Evolutionary conservation across 768 basidiomycete species (phyloP).

Genomic region (Kwoniella bestiolae): DNA sequence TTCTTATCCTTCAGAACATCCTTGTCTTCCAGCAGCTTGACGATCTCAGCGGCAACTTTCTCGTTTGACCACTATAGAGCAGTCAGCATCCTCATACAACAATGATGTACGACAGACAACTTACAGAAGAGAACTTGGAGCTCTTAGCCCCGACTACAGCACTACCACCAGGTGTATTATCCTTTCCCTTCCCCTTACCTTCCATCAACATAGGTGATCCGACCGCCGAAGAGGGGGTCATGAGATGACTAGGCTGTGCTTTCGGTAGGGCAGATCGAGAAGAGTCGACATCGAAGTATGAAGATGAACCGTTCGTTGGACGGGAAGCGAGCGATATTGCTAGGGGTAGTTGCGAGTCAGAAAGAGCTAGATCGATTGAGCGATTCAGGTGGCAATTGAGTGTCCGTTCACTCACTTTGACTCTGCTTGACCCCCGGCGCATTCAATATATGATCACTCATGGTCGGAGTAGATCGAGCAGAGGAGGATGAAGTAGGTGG

Average conservation of each 20-base stretch:
- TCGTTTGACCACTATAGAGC: slow-evolving; percentile 10
- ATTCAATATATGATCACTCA: neutral
- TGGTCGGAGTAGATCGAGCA: neutral
- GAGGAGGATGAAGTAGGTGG: neutral
- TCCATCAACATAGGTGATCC: slow-evolving; percentile 16
- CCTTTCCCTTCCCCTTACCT: slow-evolving; percentile 17
- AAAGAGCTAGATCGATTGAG: neutral
- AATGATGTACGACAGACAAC: too few species aligned
- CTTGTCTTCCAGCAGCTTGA: slow-evolving; percentile 15
- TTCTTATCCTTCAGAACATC: slow-evolving; percentile 8
- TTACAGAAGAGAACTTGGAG: slow-evolving; percentile 7
- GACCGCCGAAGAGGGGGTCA: slow-evolving; percentile 13
- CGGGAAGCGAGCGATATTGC: neutral
- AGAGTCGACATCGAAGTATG: neutral
- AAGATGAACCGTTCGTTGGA: neutral
- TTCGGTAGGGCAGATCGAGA: neutral
- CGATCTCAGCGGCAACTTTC: neutral
- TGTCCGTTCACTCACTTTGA: neutral
- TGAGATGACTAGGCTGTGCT: slow-evolving; percentile 4
- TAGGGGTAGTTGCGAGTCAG: too few species aligned
- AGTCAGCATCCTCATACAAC: neutral
- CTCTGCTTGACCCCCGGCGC: neutral
- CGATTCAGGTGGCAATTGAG: slow-evolving; percentile 1
- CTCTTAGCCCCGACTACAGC: neutral
- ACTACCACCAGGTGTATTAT: neutral